Evolutionary conservation across 192 early-diverging fungal species (phyloP).

Genomic region (Chytriomyces hyalinus): DNA sequence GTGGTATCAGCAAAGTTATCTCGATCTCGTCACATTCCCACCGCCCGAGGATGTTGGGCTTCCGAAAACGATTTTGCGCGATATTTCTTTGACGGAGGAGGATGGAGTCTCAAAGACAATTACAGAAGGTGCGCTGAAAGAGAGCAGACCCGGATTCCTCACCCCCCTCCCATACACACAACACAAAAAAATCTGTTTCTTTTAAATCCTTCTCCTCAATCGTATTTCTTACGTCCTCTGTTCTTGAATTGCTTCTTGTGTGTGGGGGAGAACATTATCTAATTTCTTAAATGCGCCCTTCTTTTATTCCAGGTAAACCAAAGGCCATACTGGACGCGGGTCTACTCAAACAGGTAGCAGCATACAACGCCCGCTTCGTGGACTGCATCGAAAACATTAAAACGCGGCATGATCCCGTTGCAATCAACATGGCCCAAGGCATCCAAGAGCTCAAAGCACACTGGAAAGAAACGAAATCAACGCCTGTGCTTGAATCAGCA

Average conservation of each 20-base stretch:
- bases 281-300: not conserved
- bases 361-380: slow-evolving; percentile 85
- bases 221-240: not conserved
- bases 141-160: no score
- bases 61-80: slow-evolving; percentile 25
- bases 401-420: slow-evolving; percentile 89
- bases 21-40: slow-evolving; percentile 70
- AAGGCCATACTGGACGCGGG: slow-evolving; percentile 22
- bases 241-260: not conserved
- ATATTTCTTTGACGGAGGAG: slow-evolving; percentile 18
- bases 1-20: slow-evolving; percentile 94
- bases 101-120: slow-evolving; percentile 14
- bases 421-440: slow-evolving; percentile 80
- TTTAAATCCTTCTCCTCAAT: not conserved
- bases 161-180: no score
- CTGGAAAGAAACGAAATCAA: slow-evolving; percentile 52
- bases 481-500: slow-evolving; percentile 2
- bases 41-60: slow-evolving; percentile 52
- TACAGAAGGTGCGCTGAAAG: slow-evolving; percentile 14
- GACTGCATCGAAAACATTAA: slow-evolving; percentile 91
- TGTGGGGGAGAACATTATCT: no score
- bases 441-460: slow-evolving; percentile 89
- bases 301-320: slow-evolving; percentile 39
- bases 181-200: not conserved
- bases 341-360: slow-evolving; percentile 53